Percentiles rank a stretch among this genome's conserved stretches.
Evolutionary conservation across 129 eudicot species (phyloP).

Genomic region (Daucus carota): DNA sequence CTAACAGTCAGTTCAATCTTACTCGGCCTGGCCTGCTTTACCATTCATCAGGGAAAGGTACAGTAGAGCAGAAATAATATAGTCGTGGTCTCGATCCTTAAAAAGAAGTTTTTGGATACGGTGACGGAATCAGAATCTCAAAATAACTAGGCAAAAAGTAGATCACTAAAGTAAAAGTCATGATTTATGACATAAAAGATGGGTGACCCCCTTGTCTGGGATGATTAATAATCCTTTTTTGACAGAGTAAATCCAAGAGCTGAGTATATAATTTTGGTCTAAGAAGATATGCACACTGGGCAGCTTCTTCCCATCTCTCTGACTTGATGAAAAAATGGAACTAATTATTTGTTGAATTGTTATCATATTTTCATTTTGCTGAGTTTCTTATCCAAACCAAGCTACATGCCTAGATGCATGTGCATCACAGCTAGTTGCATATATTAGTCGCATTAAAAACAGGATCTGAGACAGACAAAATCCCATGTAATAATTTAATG

Average conservation of each 20-base stretch:
- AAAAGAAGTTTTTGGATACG: no score
- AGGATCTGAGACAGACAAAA: slow-evolving; percentile 16
- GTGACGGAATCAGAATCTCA: no score
- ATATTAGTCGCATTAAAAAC: slow-evolving; percentile 1
- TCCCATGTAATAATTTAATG: not conserved
- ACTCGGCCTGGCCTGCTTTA: not conserved
- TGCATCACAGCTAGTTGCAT: slow-evolving; percentile 11
- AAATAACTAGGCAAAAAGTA: no score
- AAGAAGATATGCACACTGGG: no score
- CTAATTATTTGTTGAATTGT: not conserved
- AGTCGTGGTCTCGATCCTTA: not conserved
- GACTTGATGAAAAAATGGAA: not conserved
- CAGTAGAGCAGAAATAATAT: not conserved
- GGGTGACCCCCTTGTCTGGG: no score
- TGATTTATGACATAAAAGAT: no score
- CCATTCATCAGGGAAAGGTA: not conserved
- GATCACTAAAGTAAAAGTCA: no score
- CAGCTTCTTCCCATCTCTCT: not conserved
- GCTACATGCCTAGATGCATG: slow-evolving; percentile 7
- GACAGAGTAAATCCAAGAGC: no score
- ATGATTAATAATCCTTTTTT: no score
- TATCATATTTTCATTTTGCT: not conserved
- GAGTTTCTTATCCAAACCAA: slow-evolving; percentile 10
- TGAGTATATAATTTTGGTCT: no score
- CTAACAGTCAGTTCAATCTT: no score